Conservation (phyloP, 805 yeast genomes). For the Yamadazyma scolyti region DNA sequence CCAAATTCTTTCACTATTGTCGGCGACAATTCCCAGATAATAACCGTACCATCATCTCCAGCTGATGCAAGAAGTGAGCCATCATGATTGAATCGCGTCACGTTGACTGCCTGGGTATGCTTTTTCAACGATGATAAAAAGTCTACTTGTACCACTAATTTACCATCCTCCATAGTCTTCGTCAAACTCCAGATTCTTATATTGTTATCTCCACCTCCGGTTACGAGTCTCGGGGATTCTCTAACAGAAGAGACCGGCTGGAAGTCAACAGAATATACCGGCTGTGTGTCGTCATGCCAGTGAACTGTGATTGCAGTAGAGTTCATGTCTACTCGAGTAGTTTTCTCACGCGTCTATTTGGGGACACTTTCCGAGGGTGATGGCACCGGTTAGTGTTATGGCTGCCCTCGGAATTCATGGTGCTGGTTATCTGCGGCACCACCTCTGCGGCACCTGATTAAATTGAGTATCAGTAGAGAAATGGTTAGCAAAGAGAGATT, state of each 20-base stretch:
- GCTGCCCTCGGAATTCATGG: constrained; percentile 1
- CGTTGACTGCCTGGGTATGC: constrained; percentile 94
- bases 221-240: constrained; percentile 54
- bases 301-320: constrained; percentile 53
- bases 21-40: constrained; percentile 70
- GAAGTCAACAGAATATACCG: constrained; percentile 65
- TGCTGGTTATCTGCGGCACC: too few species aligned
- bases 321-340: too few species aligned
- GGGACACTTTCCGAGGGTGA: too few species aligned
- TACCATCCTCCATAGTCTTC: constrained; percentile 35
- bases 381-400: too few species aligned
- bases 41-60: constrained; percentile 89
- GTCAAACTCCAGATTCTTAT: constrained; percentile 10
- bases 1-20: constrained; percentile 60
- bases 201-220: constrained; percentile 82
- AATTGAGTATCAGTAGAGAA: too few species aligned
- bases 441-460: too few species aligned
- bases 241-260: constrained; percentile 39
- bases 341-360: too few species aligned
- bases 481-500: constrained; percentile 1
- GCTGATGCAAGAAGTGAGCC: constrained; percentile 82
- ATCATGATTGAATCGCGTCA: constrained; percentile 69
- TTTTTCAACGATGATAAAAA: constrained; percentile 78
- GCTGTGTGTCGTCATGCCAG: constrained; percentile 74
- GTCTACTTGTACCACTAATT: constrained; percentile 55